Evolutionary conservation across 139 green algal genomes (phyloP), one percentile per base, ranked within the genome.

Genomic region (Picochlorum sp.): DNA sequence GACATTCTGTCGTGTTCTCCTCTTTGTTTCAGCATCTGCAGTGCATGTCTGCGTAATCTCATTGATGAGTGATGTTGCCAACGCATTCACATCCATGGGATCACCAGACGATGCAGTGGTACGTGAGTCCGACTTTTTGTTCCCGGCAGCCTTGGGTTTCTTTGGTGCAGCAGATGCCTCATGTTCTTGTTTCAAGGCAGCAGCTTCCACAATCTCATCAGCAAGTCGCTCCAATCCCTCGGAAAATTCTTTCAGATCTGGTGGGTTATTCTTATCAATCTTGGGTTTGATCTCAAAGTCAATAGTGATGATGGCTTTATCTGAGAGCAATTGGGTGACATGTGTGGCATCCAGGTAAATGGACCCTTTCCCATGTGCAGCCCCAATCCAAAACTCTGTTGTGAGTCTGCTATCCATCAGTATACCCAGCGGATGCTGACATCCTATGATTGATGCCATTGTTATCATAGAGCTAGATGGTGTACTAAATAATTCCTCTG

Each of bases 381-480:
- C 80, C 54, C 88, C 82, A 57, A 90, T 74, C 16, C 14, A 66
- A 67, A 85, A 85, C 41, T 69, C 38, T 3, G 11, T 41, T 18
- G 57, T 49, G 6, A 90, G 59, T 49, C 71, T 72, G 0, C 60
- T 11, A 64, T 91, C 84, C 45, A 91, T 65, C 45, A 91, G 51
- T 18, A 91, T 59, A 58, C 79, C 75, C 44, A 87, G 77, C 21
- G 74, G 57, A 4, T 50, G 34, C 6, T 63, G 55, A 44, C 23
- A 31, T 20, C 69, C 65, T 62, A 86, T 81, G 13, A 69, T 71
- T 1, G 86, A 50, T 3, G 72, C 83, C 54, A 91, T 62, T 6
- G 84, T 81, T 0, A 80, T 91, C 28, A 88, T 78, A 57, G 79
- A 86, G 31, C 84, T 81, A 23, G 73, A 65, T 4, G 78, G 69